phyloP scores from a whole-genome alignment of 352 stramenopile species.

The Thraustochytrium sp. region DNA sequence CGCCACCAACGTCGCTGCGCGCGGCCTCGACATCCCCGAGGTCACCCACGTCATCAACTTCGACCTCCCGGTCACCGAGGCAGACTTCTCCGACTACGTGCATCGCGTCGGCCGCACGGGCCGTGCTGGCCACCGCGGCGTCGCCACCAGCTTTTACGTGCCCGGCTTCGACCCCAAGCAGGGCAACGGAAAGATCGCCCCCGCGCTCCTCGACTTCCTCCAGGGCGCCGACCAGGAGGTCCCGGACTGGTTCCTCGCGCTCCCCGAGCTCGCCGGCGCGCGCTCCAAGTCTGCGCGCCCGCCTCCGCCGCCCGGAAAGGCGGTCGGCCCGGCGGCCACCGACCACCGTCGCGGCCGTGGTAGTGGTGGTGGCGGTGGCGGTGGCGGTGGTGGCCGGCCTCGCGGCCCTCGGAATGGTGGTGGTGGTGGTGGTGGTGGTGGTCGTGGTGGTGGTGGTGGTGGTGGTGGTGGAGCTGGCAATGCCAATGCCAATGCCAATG shows the following conservation, averaged over 20 bases:
- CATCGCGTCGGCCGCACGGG: slow-evolving; percentile 95
- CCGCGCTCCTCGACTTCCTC: neutral
- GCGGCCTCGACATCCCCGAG: slow-evolving; percentile 96
- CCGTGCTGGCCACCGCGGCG: slow-evolving; percentile 87
- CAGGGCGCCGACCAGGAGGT: slow-evolving; percentile 4
- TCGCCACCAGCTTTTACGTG: slow-evolving; percentile 97
- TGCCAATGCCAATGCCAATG: too few species aligned
- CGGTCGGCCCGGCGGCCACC: neutral
- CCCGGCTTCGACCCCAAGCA: slow-evolving; percentile 53
- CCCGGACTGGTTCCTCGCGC: neutral
- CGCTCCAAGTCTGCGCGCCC: neutral
- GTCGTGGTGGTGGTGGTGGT: neutral
- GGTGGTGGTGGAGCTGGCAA: too few species aligned
- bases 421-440: neutral
- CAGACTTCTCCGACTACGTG: slow-evolving; percentile 99
- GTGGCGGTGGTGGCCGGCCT: neutral
- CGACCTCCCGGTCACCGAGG: slow-evolving; percentile 76
- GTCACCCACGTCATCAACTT: slow-evolving; percentile 99
- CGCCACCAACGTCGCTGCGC: slow-evolving; percentile 90
- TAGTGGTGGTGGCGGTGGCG: neutral
- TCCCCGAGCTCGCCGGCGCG: neutral
- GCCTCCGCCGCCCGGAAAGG: neutral
- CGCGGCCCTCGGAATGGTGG: neutral
- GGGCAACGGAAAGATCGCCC: slow-evolving; percentile 16
- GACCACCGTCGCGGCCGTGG: neutral